phyloP scores from a whole-genome alignment of 164 flowering plant genomes.

The Amborella trichopoda region DNA sequence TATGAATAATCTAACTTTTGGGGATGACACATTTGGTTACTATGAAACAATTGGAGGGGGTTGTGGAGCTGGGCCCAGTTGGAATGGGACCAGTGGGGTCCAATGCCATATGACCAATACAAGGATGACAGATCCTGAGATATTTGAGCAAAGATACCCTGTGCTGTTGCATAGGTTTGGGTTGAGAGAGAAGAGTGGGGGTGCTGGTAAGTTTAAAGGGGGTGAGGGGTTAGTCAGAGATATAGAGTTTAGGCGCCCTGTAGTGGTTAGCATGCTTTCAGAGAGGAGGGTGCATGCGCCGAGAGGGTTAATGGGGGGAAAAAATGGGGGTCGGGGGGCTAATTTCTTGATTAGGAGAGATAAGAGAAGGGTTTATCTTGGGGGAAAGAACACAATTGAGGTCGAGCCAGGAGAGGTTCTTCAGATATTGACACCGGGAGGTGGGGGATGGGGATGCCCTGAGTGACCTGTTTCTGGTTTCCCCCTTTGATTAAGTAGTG shows the following conservation, averaged over 20 bases:
- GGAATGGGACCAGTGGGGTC: constrained; percentile 96
- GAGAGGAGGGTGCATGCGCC: constrained; percentile 96
- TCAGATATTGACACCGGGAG: constrained; percentile 89
- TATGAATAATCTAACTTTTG: constrained; percentile 97
- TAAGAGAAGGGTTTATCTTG: constrained; percentile 55
- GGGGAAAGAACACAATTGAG: constrained; percentile 80
- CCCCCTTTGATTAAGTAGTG: too few species aligned
- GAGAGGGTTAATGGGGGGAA: constrained; percentile 81
- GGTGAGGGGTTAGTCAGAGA: constrained; percentile 94
- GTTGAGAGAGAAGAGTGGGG: constrained; percentile 76
- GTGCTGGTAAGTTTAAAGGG: constrained; percentile 67
- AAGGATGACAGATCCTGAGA: constrained; percentile 96
- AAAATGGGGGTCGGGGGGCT: constrained; percentile 71
- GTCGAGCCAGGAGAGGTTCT: constrained; percentile 77
- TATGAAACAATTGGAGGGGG: constrained; percentile 99
- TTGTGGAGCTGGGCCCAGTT: constrained; percentile 85
- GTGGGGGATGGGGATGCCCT: constrained; percentile 85
- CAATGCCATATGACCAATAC: constrained; percentile 99
- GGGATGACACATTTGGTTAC: constrained; percentile 86
- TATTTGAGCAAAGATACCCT: constrained; percentile 96
- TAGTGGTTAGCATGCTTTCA: constrained; percentile 86
- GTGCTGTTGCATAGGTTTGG: constrained; percentile 77
- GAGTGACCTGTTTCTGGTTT: constrained; percentile 3
- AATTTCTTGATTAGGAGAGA: constrained; percentile 72
- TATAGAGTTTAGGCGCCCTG: constrained; percentile 73